Percentiles rank a stretch among this genome's conserved stretches.
Evolutionary conservation across 2,329 filamentous ascomycete species (phyloP).

Genomic region (Hypoxylon sp.): DNA sequence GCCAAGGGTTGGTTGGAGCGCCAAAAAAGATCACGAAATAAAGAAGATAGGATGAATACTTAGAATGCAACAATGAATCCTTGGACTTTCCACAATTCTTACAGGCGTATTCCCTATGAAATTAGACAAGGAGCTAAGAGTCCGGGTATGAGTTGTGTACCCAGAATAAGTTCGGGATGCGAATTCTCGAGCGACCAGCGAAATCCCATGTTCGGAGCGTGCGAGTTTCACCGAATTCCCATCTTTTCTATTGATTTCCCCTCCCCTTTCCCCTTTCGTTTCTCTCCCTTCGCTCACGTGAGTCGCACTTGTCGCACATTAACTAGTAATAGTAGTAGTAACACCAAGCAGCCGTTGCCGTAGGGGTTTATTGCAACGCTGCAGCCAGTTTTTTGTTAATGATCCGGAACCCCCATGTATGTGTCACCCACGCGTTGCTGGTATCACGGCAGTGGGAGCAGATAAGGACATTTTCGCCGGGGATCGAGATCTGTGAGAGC

Average conservation of each 20-base stretch:
- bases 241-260: conserved; percentile 23
- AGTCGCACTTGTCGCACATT: background rate
- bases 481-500: conserved; percentile 44
- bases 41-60: background rate
- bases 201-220: conserved; percentile 38
- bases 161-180: conserved; percentile 22
- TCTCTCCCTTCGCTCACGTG: conserved; percentile 21
- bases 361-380: conserved; percentile 10
- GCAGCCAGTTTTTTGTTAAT: conserved; percentile 6
- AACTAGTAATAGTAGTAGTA: background rate
- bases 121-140: background rate
- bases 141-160: background rate
- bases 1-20: background rate
- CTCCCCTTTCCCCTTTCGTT: conserved; percentile 13
- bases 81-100: background rate
- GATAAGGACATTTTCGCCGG: conserved; percentile 19
- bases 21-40: background rate
- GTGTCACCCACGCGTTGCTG: conserved; percentile 32
- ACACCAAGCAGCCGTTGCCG: background rate
- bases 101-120: background rate
- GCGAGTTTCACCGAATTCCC: conserved; percentile 40
- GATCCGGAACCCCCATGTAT: conserved; percentile 25
- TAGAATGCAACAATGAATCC: background rate
- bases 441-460: conserved; percentile 19
- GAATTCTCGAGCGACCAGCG: conserved; percentile 21